Percentiles rank a stretch among this genome's conserved stretches.
These are phyloP conservation scores for Hypoxylon rickii DNA, from an alignment of 495 filamentous ascomycete species.

Conservation along the genomic window DNA sequence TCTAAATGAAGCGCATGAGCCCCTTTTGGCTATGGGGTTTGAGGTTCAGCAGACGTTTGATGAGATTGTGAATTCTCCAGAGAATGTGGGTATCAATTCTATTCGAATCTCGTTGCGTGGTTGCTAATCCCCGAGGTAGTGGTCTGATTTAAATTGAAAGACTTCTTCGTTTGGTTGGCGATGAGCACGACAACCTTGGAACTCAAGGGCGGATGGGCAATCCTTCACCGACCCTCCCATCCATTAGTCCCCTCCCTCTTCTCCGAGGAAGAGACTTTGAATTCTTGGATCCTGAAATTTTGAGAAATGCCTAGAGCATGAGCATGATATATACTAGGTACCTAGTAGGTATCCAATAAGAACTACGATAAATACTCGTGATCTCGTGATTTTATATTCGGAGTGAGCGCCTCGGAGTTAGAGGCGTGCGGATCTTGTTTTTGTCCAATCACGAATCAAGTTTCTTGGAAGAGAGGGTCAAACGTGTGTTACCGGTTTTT, in stretches of 20 bases:
- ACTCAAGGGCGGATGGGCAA: constrained; percentile 6
- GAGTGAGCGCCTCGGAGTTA: constrained; percentile 22
- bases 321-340: too few relatives aligned
- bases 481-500: constrained; percentile 21
- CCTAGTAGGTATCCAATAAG: background rate
- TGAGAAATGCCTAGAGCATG: too few relatives aligned
- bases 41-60: constrained; percentile 76
- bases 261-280: too few relatives aligned
- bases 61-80: constrained; percentile 76
- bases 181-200: too few relatives aligned
- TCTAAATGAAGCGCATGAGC: constrained; percentile 71
- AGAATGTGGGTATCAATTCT: constrained; percentile 51
- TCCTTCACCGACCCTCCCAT: constrained; percentile 20
- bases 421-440: constrained; percentile 4
- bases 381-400: constrained; percentile 27
- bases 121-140: constrained; percentile 35
- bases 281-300: too few relatives aligned
- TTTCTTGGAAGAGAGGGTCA: constrained; percentile 10
- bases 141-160: constrained; percentile 44
- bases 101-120: constrained; percentile 7
- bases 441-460: constrained; percentile 23
- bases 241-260: constrained; percentile 9
- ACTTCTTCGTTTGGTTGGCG: too few relatives aligned
- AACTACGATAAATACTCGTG: constrained; percentile 10
- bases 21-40: constrained; percentile 76